Evolutionary conservation across 495 filamentous ascomycete species (phyloP).

Genomic region (Aspergillus nanangensis): DNA sequence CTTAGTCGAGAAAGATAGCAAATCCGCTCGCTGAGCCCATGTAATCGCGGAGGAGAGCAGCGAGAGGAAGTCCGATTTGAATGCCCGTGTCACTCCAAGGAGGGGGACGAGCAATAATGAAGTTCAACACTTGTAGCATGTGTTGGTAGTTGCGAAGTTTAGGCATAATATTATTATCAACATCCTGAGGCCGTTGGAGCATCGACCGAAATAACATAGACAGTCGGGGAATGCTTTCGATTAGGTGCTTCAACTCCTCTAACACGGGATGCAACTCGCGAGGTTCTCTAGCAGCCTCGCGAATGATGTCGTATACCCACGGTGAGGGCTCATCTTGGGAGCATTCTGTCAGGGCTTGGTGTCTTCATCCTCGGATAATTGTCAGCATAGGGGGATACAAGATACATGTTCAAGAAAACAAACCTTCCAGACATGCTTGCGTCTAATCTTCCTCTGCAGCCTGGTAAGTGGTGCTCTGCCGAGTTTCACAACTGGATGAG

Average conservation of each 20-base stretch:
- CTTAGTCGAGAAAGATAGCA: constrained; percentile 56
- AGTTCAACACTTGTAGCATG: background rate
- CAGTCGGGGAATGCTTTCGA: background rate
- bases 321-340: background rate
- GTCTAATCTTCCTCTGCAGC: no score
- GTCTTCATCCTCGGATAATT: no score
- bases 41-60: background rate
- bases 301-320: background rate
- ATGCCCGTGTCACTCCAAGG: background rate
- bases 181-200: background rate
- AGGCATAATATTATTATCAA: background rate
- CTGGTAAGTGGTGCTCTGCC: no score
- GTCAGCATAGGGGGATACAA: no score
- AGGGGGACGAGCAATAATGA: background rate
- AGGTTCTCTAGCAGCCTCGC: background rate
- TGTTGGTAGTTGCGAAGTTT: background rate
- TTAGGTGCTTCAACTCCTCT: background rate
- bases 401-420: no score
- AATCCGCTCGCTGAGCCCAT: constrained; percentile 54
- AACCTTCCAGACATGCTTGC: no score
- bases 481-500: no score
- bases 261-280: background rate
- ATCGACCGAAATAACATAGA: background rate
- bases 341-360: no score
- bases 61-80: background rate